phyloP scores from a whole-genome alignment of 768 basidiomycete species.

The Lactifluus volemus region DNA sequence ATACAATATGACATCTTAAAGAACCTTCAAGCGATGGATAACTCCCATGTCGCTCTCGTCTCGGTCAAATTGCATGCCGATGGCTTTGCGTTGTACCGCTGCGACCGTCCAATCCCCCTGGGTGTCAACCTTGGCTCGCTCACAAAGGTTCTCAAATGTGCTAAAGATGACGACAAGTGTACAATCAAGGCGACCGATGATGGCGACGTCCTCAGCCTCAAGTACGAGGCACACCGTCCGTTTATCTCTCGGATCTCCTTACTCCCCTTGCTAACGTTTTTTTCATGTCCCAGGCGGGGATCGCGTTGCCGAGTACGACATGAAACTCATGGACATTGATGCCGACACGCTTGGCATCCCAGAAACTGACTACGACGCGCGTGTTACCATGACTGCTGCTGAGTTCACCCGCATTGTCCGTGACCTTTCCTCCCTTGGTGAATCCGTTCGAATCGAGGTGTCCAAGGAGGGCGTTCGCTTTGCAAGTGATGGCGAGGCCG shows the following conservation, averaged over 20 bases:
- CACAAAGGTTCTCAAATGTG: conserved; percentile 94
- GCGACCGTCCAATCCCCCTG: conserved; percentile 90
- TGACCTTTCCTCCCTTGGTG: conserved; percentile 84
- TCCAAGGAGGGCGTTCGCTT: conserved; percentile 94
- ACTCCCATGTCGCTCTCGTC: conserved; percentile 97
- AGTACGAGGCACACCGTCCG: conserved; percentile 86
- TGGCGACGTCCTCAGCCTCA: conserved; percentile 77
- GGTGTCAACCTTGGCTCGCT: conserved; percentile 82
- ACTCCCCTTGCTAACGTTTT: background rate
- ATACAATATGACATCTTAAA: conserved; percentile 20
- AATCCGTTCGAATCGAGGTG: conserved; percentile 92
- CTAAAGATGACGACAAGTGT: conserved; percentile 90
- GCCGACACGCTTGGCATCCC: conserved; percentile 91
- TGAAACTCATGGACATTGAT: conserved; percentile 99
- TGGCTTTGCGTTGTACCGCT: conserved; percentile 84
- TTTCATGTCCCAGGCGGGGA: conserved; percentile 55
- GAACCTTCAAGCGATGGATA: conserved; percentile 98
- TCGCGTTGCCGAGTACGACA: conserved; percentile 94
- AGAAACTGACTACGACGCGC: conserved; percentile 94
- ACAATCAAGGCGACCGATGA: conserved; percentile 89
- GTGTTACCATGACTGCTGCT: conserved; percentile 72
- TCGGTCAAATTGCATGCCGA: conserved; percentile 69
- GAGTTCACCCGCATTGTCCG: conserved; percentile 93
- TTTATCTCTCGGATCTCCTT: conserved; percentile 16
- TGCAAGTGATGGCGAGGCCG: conserved; percentile 87